These are phyloP conservation scores for Podila epigama DNA, from an alignment of 192 early-diverging fungal species.

Conservation along the genomic window DNA sequence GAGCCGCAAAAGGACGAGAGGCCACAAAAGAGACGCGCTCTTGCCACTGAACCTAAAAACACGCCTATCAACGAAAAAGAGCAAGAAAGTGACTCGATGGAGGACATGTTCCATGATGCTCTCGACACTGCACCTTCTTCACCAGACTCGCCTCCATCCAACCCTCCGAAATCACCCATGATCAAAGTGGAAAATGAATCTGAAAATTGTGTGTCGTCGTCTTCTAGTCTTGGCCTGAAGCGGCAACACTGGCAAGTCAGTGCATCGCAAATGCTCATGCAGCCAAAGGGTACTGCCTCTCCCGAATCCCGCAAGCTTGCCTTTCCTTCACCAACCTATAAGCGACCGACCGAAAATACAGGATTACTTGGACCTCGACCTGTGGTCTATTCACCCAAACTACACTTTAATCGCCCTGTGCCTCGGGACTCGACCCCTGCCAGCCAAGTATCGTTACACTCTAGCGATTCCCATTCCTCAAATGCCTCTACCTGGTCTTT, in stretches of 20 bases:
- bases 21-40: no score
- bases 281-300: neutral
- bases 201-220: neutral
- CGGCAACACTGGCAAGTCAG: slow-evolving; percentile 9
- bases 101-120: slow-evolving; percentile 31
- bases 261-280: neutral
- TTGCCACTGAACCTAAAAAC: no score
- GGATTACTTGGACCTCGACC: no score
- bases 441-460: neutral
- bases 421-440: neutral
- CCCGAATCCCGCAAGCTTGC: no score
- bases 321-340: no score
- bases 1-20: no score
- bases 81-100: neutral
- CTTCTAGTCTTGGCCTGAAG: neutral
- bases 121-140: neutral
- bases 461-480: no score
- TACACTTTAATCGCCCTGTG: no score
- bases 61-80: neutral
- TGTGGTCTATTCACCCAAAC: no score
- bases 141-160: neutral
- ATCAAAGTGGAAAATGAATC: no score
- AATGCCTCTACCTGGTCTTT: neutral
- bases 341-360: no score
- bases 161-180: neutral